Base-by-base conservation (phyloP, 805 yeast species). In the Ogataea methylovora region DNA sequence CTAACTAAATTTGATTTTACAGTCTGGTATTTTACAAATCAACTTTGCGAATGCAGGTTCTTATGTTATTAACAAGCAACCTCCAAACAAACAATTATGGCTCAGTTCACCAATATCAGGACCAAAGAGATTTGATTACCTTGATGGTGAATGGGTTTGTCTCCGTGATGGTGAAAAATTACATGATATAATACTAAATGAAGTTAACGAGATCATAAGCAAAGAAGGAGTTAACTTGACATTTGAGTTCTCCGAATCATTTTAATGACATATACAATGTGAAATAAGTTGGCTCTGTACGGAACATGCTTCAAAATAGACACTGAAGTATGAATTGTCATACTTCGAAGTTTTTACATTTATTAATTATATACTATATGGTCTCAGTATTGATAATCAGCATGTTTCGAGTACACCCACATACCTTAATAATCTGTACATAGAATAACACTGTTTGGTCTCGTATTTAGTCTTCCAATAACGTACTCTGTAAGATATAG, bases 61-160 rank as follows among this genome's bases (percentile, higher is more conserved):
- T 0, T 92, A 92, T 53, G 95, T 92, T 20, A 79, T 92, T 52
- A 92, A 92, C 63, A 90, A 87, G 52, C 97, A 92, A 60, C 98
- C 98, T 1, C 97, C 98, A 4, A 92, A 87, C 60, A 82, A 84
- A 59, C 99, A 92, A 56, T 81, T 92, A 21, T 92, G 99, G 99
- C 68, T 90, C 34, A 76, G 94, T 39, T 83, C 95, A 29, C 99
- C 99, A 0, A 52, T 86, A 4, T 82, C 94, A 7, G 98, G 98
- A 0, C 98, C 98, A 5, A 86, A 87, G 51, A 61, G 83, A 44
- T 83, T 76, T 49, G 97, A 92, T 54, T 73, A 71, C 41, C 67
- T 82, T 28, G 69, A 74, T 27, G 84, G 83, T 4, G 63, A 67
- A 36, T 92, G 98, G 98, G 60, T 77, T 10, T 80, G 88, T 10